Evolutionary conservation across 1,139 yeast species (phyloP).

Genomic region (Pichia sp.): DNA sequence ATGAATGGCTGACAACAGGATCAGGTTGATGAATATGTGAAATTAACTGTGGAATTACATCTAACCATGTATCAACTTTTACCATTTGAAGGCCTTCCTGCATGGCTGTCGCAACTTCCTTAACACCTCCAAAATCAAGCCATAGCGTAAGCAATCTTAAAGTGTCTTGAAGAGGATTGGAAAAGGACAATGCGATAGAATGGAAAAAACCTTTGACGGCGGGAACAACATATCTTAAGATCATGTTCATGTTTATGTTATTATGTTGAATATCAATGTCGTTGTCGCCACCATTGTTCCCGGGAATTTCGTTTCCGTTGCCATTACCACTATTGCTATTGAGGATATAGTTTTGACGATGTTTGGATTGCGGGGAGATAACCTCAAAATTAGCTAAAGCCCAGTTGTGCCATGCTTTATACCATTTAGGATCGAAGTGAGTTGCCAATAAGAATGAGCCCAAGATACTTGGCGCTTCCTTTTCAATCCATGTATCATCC

Average conservation of each 20-base stretch:
- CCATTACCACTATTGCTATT: background rate
- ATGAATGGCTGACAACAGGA: slow-evolving; percentile 72
- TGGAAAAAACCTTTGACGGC: slow-evolving; percentile 95
- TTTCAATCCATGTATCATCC: slow-evolving; percentile 71
- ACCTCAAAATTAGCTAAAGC: slow-evolving; percentile 96
- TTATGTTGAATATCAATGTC: slow-evolving; percentile 20
- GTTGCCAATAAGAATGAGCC: slow-evolving; percentile 93
- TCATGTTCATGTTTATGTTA: slow-evolving; percentile 30
- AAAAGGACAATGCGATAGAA: slow-evolving; percentile 81
- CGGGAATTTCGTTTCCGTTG: background rate
- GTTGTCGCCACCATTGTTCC: slow-evolving; percentile 16
- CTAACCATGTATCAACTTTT: slow-evolving; percentile 89
- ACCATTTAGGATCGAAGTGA: slow-evolving; percentile 90
- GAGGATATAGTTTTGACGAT: slow-evolving; percentile 20
- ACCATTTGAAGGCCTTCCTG: slow-evolving; percentile 88
- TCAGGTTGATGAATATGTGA: slow-evolving; percentile 96
- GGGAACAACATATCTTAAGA: slow-evolving; percentile 83
- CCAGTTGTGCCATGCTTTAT: slow-evolving; percentile 99
- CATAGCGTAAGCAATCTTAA: slow-evolving; percentile 84
- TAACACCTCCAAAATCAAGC: slow-evolving; percentile 93
- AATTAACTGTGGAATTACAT: slow-evolving; percentile 91
- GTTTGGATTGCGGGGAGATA: slow-evolving; percentile 52
- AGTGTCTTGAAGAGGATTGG: slow-evolving; percentile 90
- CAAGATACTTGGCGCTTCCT: slow-evolving; percentile 73
- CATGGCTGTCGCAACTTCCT: slow-evolving; percentile 89